phyloP scores from a whole-genome alignment of 345 rosid species.

The Eucalyptus pauciflora region DNA sequence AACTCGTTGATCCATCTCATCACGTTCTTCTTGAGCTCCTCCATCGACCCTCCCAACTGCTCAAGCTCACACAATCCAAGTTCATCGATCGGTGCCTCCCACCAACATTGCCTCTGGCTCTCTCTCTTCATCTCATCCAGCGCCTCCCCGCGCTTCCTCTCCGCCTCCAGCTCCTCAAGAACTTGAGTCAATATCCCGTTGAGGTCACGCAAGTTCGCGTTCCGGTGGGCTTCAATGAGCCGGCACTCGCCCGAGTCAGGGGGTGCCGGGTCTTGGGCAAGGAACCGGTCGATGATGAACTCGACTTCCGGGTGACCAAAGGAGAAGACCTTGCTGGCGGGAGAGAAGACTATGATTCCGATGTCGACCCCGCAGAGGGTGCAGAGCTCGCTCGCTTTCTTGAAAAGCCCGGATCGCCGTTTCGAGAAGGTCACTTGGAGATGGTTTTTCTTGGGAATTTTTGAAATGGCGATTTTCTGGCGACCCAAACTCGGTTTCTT shows the following conservation, averaged over 20 bases:
- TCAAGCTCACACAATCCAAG: conserved; percentile 13
- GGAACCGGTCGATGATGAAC: conserved; percentile 2
- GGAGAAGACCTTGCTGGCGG: conserved; percentile 10
- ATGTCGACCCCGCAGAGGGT: conserved; percentile 25
- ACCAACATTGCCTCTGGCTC: conserved; percentile 18
- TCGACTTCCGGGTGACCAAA: conserved; percentile 27
- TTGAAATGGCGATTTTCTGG: conserved; percentile 18
- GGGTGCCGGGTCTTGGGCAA: background rate
- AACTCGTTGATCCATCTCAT: conserved; percentile 8
- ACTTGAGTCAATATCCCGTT: conserved; percentile 28
- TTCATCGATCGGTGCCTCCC: conserved; percentile 30
- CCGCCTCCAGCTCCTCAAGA: conserved; percentile 24
- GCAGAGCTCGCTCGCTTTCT: conserved; percentile 29
- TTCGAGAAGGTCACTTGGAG: conserved; percentile 31
- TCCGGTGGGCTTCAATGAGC: conserved; percentile 34
- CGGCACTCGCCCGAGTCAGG: conserved; percentile 9
- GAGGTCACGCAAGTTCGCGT: conserved; percentile 26
- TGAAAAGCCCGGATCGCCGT: conserved; percentile 18
- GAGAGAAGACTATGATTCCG: conserved; percentile 21
- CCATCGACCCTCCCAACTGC: conserved; percentile 17
- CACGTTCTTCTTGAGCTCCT: conserved; percentile 24
- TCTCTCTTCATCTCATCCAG: conserved; percentile 13
- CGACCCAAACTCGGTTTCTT: conserved; percentile 20
- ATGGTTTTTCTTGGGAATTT: conserved; percentile 8
- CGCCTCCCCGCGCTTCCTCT: conserved; percentile 25